Conservation (phyloP, 139 green algal genomes). For the Closterium sp. region DNA sequence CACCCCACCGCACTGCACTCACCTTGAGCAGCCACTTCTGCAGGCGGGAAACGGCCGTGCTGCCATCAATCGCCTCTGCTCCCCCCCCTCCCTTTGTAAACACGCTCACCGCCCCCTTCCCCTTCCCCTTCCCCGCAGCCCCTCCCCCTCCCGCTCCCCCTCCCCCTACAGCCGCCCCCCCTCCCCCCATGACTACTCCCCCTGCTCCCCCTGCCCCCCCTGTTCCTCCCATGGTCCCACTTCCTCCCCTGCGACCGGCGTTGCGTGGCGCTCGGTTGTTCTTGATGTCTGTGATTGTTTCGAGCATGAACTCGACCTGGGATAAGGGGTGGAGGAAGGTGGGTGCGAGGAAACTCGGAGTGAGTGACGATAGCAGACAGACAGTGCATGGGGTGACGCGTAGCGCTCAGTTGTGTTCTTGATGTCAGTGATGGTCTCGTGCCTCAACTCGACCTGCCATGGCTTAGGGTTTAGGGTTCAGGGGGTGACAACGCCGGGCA, state of each 20-base stretch:
- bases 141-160: neutral
- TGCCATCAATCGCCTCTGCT: neutral
- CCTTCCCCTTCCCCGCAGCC: neutral
- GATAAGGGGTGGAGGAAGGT: neutral
- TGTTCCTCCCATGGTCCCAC: neutral
- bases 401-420: conserved; percentile 49
- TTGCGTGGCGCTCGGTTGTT: conserved; percentile 42
- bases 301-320: conserved; percentile 56
- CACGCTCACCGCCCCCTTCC: neutral
- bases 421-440: conserved; percentile 52
- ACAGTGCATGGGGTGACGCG: too few species aligned
- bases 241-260: too few species aligned
- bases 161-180: too few species aligned
- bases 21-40: conserved; percentile 53
- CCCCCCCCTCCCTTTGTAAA: neutral
- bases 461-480: too few species aligned
- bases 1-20: neutral
- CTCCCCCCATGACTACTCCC: neutral
- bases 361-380: too few species aligned
- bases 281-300: conserved; percentile 57
- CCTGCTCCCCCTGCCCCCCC: neutral
- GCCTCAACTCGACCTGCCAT: conserved; percentile 48
- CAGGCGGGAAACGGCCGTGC: neutral
- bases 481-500: too few species aligned
- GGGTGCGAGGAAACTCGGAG: neutral